These are phyloP conservation scores for Globisporangium spiculum DNA, from an alignment of 352 stramenopile species.

Conservation along the genomic window DNA sequence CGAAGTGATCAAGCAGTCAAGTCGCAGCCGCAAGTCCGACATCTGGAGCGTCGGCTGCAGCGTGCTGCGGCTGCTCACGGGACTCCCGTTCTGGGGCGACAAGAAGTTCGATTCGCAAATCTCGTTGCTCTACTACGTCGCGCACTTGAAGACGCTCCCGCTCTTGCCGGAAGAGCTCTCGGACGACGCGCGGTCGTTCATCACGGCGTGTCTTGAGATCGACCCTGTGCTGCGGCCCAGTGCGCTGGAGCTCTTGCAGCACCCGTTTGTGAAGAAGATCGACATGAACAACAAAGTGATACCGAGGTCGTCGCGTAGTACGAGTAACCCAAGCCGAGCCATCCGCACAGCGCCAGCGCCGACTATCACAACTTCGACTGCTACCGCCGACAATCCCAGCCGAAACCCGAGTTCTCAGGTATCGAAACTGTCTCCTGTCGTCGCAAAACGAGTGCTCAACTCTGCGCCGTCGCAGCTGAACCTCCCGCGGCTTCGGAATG, in stretches of 20 bases:
- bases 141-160: conserved; percentile 42
- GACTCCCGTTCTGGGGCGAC: conserved; percentile 70
- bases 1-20: conserved; percentile 85
- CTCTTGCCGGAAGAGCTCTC: conserved; percentile 41
- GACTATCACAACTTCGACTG: not conserved
- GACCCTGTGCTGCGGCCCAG: conserved; percentile 63
- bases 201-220: conserved; percentile 48
- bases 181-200: conserved; percentile 39
- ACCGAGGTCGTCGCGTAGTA: not conserved
- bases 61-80: conserved; percentile 74
- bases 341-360: conserved; percentile 1
- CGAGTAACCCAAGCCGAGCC: not conserved
- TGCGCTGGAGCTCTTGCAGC: conserved; percentile 85
- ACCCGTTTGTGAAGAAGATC: conserved; percentile 76
- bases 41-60: conserved; percentile 85
- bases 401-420: not conserved
- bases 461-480: conserved; percentile 12
- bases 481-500: conserved; percentile 7
- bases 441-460: conserved; percentile 6
- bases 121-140: conserved; percentile 62
- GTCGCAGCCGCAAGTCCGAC: conserved; percentile 70
- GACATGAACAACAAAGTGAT: not conserved
- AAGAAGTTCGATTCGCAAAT: conserved; percentile 75
- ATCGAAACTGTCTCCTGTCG: not conserved
- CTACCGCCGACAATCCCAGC: not conserved